A percentile compares a stretch with the other conserved stretches of the same genome.
Conservation (phyloP, 1,139 yeast genomes). For the Lodderomyces orthopsilosis region DNA sequence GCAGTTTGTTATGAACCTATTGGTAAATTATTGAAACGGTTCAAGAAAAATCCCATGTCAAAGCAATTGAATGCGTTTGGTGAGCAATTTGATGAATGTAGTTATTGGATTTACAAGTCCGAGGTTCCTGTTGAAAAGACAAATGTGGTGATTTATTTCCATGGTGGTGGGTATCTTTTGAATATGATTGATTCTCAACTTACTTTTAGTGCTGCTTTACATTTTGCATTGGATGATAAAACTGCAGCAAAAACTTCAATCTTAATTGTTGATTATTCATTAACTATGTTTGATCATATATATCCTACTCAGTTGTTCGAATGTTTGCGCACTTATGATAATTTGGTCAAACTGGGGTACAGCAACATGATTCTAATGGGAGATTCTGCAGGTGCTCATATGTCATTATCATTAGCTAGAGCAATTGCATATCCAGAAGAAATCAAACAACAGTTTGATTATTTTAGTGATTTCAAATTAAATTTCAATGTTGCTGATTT, state of each 20-base stretch:
- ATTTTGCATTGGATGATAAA: constrained; percentile 22
- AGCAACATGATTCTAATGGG: constrained; percentile 37
- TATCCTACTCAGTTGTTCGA: constrained; percentile 45
- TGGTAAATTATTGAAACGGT: constrained; percentile 10
- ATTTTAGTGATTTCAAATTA: constrained; percentile 21
- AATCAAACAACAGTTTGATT: constrained; percentile 19
- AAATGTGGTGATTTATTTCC: constrained; percentile 21
- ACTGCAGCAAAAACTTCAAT: constrained; percentile 23
- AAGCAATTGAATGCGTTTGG: constrained; percentile 23
- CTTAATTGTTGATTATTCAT: constrained; percentile 39
- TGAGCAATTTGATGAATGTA: constrained; percentile 21
- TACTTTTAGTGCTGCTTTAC: constrained; percentile 22
- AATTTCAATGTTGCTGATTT: constrained; percentile 11
- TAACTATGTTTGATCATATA: constrained; percentile 20
- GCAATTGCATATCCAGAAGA: constrained; percentile 34
- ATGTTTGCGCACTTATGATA: constrained; percentile 25
- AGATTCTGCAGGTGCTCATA: constrained; percentile 50
- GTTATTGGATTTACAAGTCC: constrained; percentile 23
- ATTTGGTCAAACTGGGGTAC: constrained; percentile 27
- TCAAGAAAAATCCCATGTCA: constrained; percentile 14
- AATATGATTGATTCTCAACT: constrained; percentile 29
- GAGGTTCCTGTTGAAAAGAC: constrained; percentile 10
- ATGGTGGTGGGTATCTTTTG: constrained; percentile 46
- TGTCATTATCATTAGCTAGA: constrained; percentile 32
- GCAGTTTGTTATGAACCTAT: constrained; percentile 14